A percentile compares a stretch with the other conserved stretches of the same genome.
Evolutionary conservation across 805 yeast genomes (phyloP).

Genomic region (Yamadazyma kitorensis): DNA sequence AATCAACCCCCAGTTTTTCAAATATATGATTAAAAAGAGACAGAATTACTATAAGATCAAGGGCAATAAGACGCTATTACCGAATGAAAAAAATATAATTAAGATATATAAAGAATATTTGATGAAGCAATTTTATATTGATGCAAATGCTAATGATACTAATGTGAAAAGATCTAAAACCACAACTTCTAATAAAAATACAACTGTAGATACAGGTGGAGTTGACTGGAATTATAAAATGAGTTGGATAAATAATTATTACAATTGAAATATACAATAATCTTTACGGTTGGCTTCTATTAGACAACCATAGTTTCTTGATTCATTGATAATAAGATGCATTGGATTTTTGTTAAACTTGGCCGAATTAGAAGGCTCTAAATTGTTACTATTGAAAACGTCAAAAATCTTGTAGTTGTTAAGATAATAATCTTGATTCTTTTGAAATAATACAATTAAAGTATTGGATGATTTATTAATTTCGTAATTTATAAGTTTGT

Average conservation of each 20-base stretch:
- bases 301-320: slow-evolving; percentile 33
- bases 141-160: no score
- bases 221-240: slow-evolving; percentile 15
- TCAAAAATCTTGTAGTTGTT: slow-evolving; percentile 1
- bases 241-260: slow-evolving; percentile 22
- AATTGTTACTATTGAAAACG: slow-evolving; percentile 1
- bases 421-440: not conserved
- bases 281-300: slow-evolving; percentile 38
- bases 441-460: slow-evolving; percentile 2
- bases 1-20: slow-evolving; percentile 24
- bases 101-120: slow-evolving; percentile 26
- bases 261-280: slow-evolving; percentile 29
- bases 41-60: slow-evolving; percentile 12
- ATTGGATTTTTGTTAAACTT: no score
- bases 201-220: no score
- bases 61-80: slow-evolving; percentile 25
- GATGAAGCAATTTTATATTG: slow-evolving; percentile 27
- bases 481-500: slow-evolving; percentile 1
- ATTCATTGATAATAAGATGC: slow-evolving; percentile 28
- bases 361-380: no score
- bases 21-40: slow-evolving; percentile 25
- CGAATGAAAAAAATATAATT: slow-evolving; percentile 27
- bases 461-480: slow-evolving; percentile 1
- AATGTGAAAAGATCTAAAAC: no score
- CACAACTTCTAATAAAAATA: no score